Conservation (phyloP, 228 moss, liverwort and hornwort genomes). For the Sphagnum magellanicum region DNA sequence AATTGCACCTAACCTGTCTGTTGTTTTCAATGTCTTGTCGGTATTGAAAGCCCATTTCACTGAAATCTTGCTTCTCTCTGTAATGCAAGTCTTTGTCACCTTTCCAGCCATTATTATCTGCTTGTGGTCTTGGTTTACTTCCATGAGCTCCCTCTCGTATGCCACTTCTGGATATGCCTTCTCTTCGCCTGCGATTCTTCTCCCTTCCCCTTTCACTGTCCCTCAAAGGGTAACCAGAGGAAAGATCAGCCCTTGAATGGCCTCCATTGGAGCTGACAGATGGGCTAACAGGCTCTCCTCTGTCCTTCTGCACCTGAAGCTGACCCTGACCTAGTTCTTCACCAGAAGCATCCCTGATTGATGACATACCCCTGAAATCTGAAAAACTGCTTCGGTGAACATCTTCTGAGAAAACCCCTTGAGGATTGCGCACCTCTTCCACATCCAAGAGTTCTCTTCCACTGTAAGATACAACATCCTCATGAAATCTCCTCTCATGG, state of each 20-base stretch:
- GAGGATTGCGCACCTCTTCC: conserved; percentile 2
- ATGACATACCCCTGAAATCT: conserved; percentile 19
- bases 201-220: conserved; percentile 8
- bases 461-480: conserved; percentile 8
- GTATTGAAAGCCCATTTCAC: conserved; percentile 16
- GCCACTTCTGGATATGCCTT: conserved; percentile 14
- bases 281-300: neutral
- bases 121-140: conserved; percentile 23
- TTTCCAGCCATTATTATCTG: conserved; percentile 36
- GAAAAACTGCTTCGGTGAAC: conserved; percentile 20
- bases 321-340: conserved; percentile 19
- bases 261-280: too few relatives aligned
- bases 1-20: conserved; percentile 30
- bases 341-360: conserved; percentile 25
- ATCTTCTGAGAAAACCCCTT: conserved; percentile 23
- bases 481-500: conserved; percentile 3
- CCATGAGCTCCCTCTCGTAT: conserved; percentile 21
- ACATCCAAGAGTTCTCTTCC: conserved; percentile 12
- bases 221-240: neutral
- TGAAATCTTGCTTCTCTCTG: conserved; percentile 13
- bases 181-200: conserved; percentile 21
- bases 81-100: conserved; percentile 18
- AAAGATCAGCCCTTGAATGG: conserved; percentile 11
- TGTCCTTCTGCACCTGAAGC: conserved; percentile 7
- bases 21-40: conserved; percentile 18